Conservation (phyloP, 2,329 filamentous ascomycete species). For the Fusarium albidum region DNA sequence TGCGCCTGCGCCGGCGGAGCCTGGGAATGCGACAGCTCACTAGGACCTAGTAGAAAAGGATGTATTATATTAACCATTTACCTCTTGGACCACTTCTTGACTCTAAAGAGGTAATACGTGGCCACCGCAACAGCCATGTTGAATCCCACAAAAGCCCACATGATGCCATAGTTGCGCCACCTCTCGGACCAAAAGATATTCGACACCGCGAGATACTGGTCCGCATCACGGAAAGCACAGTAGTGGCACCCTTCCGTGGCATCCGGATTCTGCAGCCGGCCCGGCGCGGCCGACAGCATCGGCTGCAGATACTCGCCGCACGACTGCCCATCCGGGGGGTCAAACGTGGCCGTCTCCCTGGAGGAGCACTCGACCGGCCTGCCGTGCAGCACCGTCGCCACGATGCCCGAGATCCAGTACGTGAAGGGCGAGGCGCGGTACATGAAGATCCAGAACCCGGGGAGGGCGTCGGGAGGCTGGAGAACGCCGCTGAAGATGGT, state of each 20-base stretch:
- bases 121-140: constrained; percentile 67
- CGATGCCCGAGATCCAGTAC: constrained; percentile 73
- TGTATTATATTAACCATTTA: too few species aligned
- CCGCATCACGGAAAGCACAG: constrained; percentile 69
- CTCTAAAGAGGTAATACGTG: constrained; percentile 70
- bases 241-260: constrained; percentile 69
- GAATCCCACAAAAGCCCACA: constrained; percentile 73
- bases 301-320: constrained; percentile 70
- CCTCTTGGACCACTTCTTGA: constrained; percentile 48
- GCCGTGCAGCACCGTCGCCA: constrained; percentile 69
- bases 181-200: constrained; percentile 60
- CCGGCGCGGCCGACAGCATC: constrained; percentile 59
- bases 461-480: constrained; percentile 64
- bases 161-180: constrained; percentile 76
- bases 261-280: constrained; percentile 68
- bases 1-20: constrained; percentile 3
- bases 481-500: constrained; percentile 72
- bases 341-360: constrained; percentile 69
- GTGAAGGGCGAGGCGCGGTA: constrained; percentile 72
- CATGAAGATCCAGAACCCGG: constrained; percentile 82
- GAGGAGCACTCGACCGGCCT: constrained; percentile 60
- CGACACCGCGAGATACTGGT: constrained; percentile 62
- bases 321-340: constrained; percentile 67
- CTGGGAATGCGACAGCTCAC: too few species aligned
- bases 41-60: too few species aligned